Evolutionary conservation across 805 yeast genomes (phyloP).

Genomic region (Myxozyma geophila): DNA sequence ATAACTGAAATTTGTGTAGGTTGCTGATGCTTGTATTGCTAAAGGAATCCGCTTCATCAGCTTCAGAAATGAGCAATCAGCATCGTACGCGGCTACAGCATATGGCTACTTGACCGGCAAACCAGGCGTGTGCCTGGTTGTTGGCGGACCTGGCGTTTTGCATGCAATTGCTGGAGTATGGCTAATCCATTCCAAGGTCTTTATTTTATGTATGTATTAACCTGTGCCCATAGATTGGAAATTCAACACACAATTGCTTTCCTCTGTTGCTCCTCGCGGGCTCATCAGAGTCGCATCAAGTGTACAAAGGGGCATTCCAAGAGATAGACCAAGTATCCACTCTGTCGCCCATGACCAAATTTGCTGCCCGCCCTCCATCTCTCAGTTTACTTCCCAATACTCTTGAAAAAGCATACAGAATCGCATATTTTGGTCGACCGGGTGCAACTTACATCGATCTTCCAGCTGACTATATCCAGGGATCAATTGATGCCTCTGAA

Average conservation of each 20-base stretch:
- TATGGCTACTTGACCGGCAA: constrained; percentile 67
- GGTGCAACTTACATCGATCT: constrained; percentile 68
- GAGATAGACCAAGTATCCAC: constrained; percentile 67
- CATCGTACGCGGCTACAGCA: constrained; percentile 74
- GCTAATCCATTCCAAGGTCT: neutral
- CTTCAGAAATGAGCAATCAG: constrained; percentile 74
- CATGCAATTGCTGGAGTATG: constrained; percentile 64
- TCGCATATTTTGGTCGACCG: constrained; percentile 55
- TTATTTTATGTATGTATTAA: neutral
- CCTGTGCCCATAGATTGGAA: constrained; percentile 48
- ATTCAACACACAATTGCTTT: constrained; percentile 64
- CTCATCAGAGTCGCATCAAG: constrained; percentile 55
- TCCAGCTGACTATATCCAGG: constrained; percentile 63
- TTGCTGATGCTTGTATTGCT: constrained; percentile 61
- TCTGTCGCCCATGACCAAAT: constrained; percentile 56
- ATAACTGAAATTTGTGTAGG: constrained; percentile 7
- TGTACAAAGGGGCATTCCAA: constrained; percentile 68
- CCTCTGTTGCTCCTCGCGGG: constrained; percentile 72
- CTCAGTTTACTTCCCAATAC: constrained; percentile 48
- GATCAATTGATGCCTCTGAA: constrained; percentile 28
- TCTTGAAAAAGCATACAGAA: constrained; percentile 54
- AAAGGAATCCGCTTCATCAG: constrained; percentile 61
- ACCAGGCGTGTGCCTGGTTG: constrained; percentile 71
- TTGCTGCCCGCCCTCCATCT: constrained; percentile 52
- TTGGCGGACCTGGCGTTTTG: constrained; percentile 76